Evolutionary conservation across 371 early-diverging fungal species (phyloP).

Genomic region (Syncephalastrum sp.): DNA sequence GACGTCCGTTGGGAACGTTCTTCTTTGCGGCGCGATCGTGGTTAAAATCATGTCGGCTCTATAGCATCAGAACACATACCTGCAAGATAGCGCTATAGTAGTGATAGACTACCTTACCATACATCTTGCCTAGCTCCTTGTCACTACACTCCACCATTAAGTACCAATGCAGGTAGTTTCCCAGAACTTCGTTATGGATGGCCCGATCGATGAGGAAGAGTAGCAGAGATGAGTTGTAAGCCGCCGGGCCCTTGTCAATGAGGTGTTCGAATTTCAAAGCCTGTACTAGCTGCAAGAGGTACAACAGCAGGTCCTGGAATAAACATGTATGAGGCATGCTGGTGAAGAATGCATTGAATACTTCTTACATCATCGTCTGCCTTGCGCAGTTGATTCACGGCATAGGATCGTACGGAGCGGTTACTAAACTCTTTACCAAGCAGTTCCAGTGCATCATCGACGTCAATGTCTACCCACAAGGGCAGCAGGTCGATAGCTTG

Average conservation of each 20-base stretch:
- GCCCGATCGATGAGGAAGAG: conserved; percentile 88
- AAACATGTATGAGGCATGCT: not conserved
- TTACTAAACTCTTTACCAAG: conserved; percentile 88
- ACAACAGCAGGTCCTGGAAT: conserved; percentile 82
- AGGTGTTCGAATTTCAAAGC: conserved; percentile 92
- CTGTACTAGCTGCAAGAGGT: conserved; percentile 94
- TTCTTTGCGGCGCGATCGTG: not conserved
- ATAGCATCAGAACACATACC: conserved; percentile 21
- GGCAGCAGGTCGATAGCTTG: conserved; percentile 88
- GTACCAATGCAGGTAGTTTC: conserved; percentile 95
- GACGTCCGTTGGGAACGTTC: conserved; percentile 61
- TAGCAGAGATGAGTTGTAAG: conserved; percentile 73
- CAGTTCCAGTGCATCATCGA: conserved; percentile 94
- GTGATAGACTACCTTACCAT: conserved; percentile 80
- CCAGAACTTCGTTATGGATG: conserved; percentile 75
- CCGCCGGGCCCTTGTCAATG: conserved; percentile 33
- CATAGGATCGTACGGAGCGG: conserved; percentile 80
- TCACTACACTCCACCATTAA: conserved; percentile 89
- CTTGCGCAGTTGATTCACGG: conserved; percentile 83
- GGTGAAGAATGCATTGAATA: not conserved
- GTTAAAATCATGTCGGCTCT: not conserved
- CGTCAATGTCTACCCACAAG: conserved; percentile 88
- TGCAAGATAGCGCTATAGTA: conserved; percentile 74
- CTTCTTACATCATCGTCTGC: conserved; percentile 86
- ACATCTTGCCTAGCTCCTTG: conserved; percentile 72